Base-by-base conservation (phyloP, 2,329 filamentous ascomycete species). In the Trichoderma citrinoviride region DNA sequence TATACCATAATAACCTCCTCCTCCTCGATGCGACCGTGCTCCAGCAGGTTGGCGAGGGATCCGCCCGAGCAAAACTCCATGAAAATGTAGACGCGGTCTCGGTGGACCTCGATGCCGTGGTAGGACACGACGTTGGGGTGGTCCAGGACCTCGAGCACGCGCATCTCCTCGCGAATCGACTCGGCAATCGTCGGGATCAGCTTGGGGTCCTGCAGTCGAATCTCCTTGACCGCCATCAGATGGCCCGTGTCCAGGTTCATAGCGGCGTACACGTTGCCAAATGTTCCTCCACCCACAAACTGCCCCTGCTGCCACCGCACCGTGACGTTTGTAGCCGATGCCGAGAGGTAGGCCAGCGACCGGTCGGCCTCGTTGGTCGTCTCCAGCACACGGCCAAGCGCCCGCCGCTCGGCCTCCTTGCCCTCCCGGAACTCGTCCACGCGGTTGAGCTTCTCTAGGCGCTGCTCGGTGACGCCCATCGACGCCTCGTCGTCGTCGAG, bases 31-130 rank as follows among this genome's bases (percentile, higher is more conserved):
- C 95, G 90, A 14, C 95, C 95, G 73, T 99, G 94, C 76, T 99
- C 95, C 47, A 99, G 82, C 60, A 99, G 81, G 57, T 87, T 90
- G 47, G 95, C 93, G 55, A 99, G 83, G 17, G 94, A 98, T 21
- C 95, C 95, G 58, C 95, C 94, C 5, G 93, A 96, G 77, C 95
- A 99, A 78, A 96, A 98, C 77, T 99, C 95, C 95, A 99, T 99
- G 76, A 99, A 99, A 70, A 99, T 97, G 78, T 98, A 99, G n/a
- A 99, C 95, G 74, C 97, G 95, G 82, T 99, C 95, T 68, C 95
- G 87, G 78, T 99, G 95, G 3, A 97, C 95, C 77, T 99, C 95
- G 73, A 99, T 98, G 65, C 95, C 95, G 74, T 95, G 95, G 78
- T 99, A 99, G 10, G 93, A 94, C 23, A 99, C 96, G 67, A 99